Base-by-base conservation (phyloP, 352 stramenopile genomes). In the Aphanomyces astaci region DNA sequence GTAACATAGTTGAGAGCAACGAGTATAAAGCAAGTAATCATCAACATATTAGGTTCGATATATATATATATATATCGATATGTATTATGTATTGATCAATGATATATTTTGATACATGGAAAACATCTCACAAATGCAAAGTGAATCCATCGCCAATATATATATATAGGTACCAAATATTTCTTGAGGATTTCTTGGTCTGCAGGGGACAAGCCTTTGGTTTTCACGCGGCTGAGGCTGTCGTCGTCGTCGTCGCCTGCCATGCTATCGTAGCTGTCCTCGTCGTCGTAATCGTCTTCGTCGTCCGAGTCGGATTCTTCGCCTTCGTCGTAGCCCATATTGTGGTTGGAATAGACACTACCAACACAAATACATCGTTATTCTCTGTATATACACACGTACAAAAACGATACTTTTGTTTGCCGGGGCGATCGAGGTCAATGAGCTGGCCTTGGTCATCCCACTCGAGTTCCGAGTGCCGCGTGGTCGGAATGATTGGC, bases 371-470 rank as follows among this genome's bases (percentile, higher is more conserved):
- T n/a, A n/a, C n/a, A n/a, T n/a, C n/a, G n/a, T n/a, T n/a, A n/a
- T n/a, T n/a, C n/a, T n/a, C n/a, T n/a, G n/a, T n/a, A n/a, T n/a
- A n/a, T n/a, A n/a, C n/a, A n/a, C n/a, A n/a, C n/a, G n/a, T n/a
- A n/a, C n/a, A n/a, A n/a, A n/a, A n/a, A n/a, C 36, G 36, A 75
- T 84, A 81, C 0, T 80, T 78, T 27, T 92, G 78, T 43, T 84
- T 84, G 17, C 81, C 81, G 0, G 84, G 84, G 2, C 84, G 77
- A 2, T 77, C 88, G n/a, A 92, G 59, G 49, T 92, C 84, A 32
- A 92, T 76, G 70, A 88, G 71, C 3, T 81, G 79, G 43, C 84
- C 84, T 10, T 93, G 74, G 46, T 93, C 84, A 45, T 91, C 84
- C 54, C 72, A 93, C 65, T 93, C 82, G 28, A 87, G 73, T 30